These are phyloP conservation scores for Brachypodium distachyon DNA, from an alignment of 202 grass and related monocot genomes.

Conservation along the genomic window DNA sequence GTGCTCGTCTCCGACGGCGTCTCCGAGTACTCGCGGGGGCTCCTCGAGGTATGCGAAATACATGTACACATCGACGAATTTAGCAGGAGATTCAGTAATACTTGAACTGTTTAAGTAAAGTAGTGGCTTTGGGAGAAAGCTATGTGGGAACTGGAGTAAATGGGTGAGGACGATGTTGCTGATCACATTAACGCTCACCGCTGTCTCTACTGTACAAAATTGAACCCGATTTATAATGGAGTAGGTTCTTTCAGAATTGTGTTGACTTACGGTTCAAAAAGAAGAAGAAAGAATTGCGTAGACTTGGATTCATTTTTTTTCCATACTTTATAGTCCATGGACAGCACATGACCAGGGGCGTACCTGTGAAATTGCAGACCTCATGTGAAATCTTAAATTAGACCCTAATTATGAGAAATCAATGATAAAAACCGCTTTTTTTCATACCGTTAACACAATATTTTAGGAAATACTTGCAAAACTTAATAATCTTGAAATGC, in stretches of 20 bases:
- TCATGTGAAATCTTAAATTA: too few species aligned
- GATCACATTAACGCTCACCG: neutral
- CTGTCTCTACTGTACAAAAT: neutral
- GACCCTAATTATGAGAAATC: too few species aligned
- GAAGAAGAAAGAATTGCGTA: too few species aligned
- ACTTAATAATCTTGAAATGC: too few species aligned
- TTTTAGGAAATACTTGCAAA: too few species aligned
- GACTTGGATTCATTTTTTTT: too few species aligned
- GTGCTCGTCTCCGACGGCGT: constrained; percentile 76
- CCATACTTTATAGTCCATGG: too few species aligned
- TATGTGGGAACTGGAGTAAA: neutral
- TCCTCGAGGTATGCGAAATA: constrained; percentile 35
- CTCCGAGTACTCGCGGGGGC: constrained; percentile 46
- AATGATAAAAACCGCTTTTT: too few species aligned
- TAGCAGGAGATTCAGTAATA: neutral
- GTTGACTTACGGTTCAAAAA: neutral
- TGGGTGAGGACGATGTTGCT: neutral
- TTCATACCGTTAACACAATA: too few species aligned
- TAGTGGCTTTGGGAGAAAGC: neutral
- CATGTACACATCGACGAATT: neutral
- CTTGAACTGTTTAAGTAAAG: neutral
- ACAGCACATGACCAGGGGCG: too few species aligned
- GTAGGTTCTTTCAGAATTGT: neutral
- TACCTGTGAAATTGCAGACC: too few species aligned
- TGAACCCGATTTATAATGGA: neutral